Base-by-base conservation (phyloP, 2,329 filamentous ascomycete genomes). In the Didymellaceae sp. region DNA sequence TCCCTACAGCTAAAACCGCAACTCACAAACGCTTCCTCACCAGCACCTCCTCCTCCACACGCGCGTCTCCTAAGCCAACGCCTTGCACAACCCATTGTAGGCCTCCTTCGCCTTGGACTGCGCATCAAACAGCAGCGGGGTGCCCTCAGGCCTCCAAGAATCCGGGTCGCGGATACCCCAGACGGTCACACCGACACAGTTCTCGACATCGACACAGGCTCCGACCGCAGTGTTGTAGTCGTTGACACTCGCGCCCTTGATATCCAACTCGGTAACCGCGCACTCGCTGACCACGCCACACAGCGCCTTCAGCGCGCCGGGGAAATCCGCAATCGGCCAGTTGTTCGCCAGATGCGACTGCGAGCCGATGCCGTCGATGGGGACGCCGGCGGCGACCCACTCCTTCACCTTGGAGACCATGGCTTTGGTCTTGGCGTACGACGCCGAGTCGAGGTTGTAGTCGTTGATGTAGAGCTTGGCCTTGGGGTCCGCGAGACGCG, bases 401-500 rank as follows among this genome's bases (percentile, higher is more conserved):
- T 84, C 81, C 64, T 82, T 81, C 58, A 90, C 86, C 62, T 85
- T 76, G 26, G 66, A 68, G 4, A 81, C 77, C 76, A 87, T 82
- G 37, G 73, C 78, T 13, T 70, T 74, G 4, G 77, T 77, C 77
- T 91, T 90, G 56, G 80, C 75, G 62, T 81, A 80, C 58, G 61
- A 78, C 14, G 85, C 79, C 33, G 72, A 77, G 73, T 88, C 86
- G 43, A 88, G 80, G 75, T 79, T 80, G 68, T 78, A 80, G 65
- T 91, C 87, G 73, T 91, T 91, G 75, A 90, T 88, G 77, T 89
- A 91, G 30, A 91, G 78, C 73, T 86, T 87, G 2, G 85, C 86
- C 47, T 73, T 63, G 2, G 87, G 86, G 68, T 90, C 88, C 11
- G 85, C 86, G 7, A 78, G 78, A 42, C 82, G 81, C 16, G 88